These are phyloP conservation scores for Coccomyxa sp. DNA, from an alignment of 139 green algal genomes.

Conservation along the genomic window DNA sequence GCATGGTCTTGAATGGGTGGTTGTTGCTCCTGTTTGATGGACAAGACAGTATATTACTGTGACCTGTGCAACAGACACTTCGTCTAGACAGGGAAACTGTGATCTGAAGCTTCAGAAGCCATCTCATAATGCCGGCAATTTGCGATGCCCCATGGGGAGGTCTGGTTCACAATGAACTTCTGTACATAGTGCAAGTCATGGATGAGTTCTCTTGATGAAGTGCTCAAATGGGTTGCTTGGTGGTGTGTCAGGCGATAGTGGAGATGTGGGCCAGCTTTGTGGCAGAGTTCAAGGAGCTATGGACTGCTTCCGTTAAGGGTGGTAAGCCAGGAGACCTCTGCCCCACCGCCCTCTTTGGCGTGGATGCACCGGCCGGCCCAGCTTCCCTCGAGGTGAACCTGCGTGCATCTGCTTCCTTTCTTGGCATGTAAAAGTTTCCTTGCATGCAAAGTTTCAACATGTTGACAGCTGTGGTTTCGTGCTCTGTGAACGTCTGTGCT, in stretches of 20 bases:
- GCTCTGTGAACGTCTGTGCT: no score
- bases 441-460: not conserved
- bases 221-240: no score
- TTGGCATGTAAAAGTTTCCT: not conserved
- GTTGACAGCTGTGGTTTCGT: not conserved
- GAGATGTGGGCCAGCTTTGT: slow-evolving; percentile 69
- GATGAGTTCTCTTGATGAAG: no score
- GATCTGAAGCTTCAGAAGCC: no score
- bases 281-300: slow-evolving; percentile 63
- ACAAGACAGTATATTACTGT: not conserved
- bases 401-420: not conserved
- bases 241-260: slow-evolving; percentile 8
- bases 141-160: no score
- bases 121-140: no score
- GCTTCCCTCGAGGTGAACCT: slow-evolving; percentile 7
- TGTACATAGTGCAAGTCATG: no score
- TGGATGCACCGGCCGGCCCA: slow-evolving; percentile 8
- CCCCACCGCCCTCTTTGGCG: slow-evolving; percentile 36
- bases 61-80: no score
- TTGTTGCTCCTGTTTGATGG: not conserved
- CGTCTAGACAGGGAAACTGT: no score
- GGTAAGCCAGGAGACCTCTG: slow-evolving; percentile 39
- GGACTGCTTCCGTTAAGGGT: slow-evolving; percentile 25
- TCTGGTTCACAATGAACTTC: no score
- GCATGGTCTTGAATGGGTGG: not conserved